Base-by-base conservation (phyloP, 768 basidiomycete genomes). In the Russula sp. region DNA sequence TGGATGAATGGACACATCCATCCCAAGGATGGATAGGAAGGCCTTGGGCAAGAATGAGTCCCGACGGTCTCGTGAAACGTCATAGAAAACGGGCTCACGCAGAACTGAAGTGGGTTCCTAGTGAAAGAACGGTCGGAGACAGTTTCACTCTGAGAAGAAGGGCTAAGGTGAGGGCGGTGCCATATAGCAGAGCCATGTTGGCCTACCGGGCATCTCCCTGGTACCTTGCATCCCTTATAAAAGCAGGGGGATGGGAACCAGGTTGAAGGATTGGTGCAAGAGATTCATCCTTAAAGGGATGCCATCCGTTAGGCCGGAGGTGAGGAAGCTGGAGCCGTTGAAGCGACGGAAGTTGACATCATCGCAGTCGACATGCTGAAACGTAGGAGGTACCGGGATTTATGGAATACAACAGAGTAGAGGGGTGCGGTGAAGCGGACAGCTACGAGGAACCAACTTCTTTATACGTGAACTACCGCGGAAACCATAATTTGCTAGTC, bases 1-100 rank as follows among this genome's bases (percentile, higher is more conserved):
- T 11, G 64, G 54, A 4, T 65, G 64, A 44, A 51, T 1, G 7
- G 59, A 56, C 3, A 52, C 0, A 42, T 57, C 64, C 64, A 65
- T 3, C 34, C n/a, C 22, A 32, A 30, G 38, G 64, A 36, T 36
- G 24, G 49, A 30, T 65, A 65, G 2, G 59, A 56, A 1, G 64
- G 59, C 1, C 64, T 55, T 61, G 14, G 10, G 24, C 6, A 2
- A 28, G 0, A 6, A 49, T 61, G 40, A 30, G 55, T 38, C 10
- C 56, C 59, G 3, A 61, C 28, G 28, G 28, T 30, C 28, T 30
- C 28, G 28, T 30, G 5, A 2, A 30, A 5, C 28, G 28, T 30
- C 28, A 30, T 30, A 30, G 28, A 30, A 30, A 54, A 44, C 7
- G 0, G 3, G 34, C 64, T 59, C 32, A 65, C 64, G 55, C 59